Percentiles rank a stretch among this genome's conserved stretches.
Evolutionary conservation across 1,284 basidiomycete species (phyloP).

Genomic region (Gomphus sp.): DNA sequence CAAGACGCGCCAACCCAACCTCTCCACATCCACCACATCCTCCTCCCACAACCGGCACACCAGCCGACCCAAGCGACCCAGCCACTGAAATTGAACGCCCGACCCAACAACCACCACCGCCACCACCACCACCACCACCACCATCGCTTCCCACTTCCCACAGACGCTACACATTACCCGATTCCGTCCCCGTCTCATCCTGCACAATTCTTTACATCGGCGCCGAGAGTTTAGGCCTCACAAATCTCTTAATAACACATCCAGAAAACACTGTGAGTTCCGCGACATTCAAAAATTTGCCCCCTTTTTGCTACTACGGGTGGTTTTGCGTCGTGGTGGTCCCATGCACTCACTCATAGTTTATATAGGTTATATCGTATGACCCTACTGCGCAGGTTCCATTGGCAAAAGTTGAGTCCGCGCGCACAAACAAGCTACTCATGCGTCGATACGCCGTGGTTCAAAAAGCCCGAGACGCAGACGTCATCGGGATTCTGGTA

Average conservation of each 20-base stretch:
- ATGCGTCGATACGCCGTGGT: slow-evolving; percentile 87
- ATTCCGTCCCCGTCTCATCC: slow-evolving; percentile 4
- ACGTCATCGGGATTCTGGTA: slow-evolving; percentile 92
- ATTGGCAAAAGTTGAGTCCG: slow-evolving; percentile 47
- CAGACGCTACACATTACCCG: slow-evolving; percentile 6
- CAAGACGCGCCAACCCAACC: no score
- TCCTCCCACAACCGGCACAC: background rate
- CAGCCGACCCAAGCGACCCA: background rate
- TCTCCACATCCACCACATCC: no score
- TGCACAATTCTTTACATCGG: slow-evolving; percentile 75
- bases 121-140: no score
- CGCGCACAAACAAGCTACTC: slow-evolving; percentile 72
- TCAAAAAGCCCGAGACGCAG: slow-evolving; percentile 85
- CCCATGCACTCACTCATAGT: slow-evolving; percentile 9
- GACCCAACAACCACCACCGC: no score
- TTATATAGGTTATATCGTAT: slow-evolving; percentile 63
- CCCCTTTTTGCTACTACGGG: no score
- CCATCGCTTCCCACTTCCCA: background rate
- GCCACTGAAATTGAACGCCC: background rate
- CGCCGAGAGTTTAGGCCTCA: slow-evolving; percentile 70
- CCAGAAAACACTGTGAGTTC: slow-evolving; percentile 33
- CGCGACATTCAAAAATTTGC: no score
- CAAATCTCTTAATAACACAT: slow-evolving; percentile 83
- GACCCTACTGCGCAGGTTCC: slow-evolving; percentile 41
- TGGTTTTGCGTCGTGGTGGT: no score